These are phyloP conservation scores for Mycena vitilis DNA, from an alignment of 768 basidiomycete species.

Conservation along the genomic window DNA sequence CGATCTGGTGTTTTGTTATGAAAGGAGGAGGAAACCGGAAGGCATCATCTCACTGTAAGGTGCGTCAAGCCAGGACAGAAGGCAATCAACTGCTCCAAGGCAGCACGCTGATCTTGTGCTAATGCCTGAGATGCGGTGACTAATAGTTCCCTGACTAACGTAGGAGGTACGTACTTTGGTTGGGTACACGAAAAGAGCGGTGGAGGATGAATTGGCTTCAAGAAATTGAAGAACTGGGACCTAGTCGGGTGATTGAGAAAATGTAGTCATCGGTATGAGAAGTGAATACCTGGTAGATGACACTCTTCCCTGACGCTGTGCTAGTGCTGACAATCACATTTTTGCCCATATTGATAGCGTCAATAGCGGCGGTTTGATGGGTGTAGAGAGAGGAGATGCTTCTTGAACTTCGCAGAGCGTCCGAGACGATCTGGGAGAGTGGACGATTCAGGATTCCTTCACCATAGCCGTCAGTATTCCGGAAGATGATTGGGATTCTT, in stretches of 20 bases:
- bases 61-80: conserved; percentile 72
- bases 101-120: conserved; percentile 86
- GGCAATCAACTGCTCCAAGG: conserved; percentile 74
- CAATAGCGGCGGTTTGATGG: conserved; percentile 79
- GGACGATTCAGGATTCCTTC: conserved; percentile 56
- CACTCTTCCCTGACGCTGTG: conserved; percentile 90
- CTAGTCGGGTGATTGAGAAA: conserved; percentile 47
- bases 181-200: conserved; percentile 88
- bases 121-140: conserved; percentile 65
- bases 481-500: not conserved
- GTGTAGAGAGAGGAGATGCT: conserved; percentile 75
- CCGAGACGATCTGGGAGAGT: conserved; percentile 65
- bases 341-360: conserved; percentile 64
- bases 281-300: conserved; percentile 79
- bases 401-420: conserved; percentile 68
- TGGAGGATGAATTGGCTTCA: conserved; percentile 69
- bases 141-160: not conserved
- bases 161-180: conserved; percentile 72
- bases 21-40: not conserved
- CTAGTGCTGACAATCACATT: conserved; percentile 91
- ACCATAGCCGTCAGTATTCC: not conserved
- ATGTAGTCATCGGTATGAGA: not conserved
- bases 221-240: conserved; percentile 77
- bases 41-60: conserved; percentile 55
- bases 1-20: conserved; percentile 54